Evolutionary conservation across 1,139 yeast genomes (phyloP), one percentile per base, ranked within the genome.

Genomic region (Hansenula lynferdii): DNA sequence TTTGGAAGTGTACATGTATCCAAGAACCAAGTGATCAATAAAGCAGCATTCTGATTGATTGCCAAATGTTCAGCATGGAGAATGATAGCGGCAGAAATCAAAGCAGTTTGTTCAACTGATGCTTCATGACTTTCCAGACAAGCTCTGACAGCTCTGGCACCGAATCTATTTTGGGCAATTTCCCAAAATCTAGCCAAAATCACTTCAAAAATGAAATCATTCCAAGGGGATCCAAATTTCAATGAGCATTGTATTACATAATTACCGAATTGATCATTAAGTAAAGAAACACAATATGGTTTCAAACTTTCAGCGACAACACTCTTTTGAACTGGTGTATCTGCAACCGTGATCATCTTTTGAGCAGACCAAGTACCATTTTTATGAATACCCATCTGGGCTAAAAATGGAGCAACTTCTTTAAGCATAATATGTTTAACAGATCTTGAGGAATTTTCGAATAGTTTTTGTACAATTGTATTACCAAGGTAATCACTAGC

Each of bases 291-390:
- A 31, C 95, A 77, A 57, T 84, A 89, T 4, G 96, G 95, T 47
- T 79, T 77, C 44, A 92, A 72, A 27, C 90, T 77, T 14, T 75
- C 70, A 8, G 82, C 81, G 39, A 92, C 85, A 39, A 81, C 59
- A 51, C 70, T 65, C 61, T 77, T 81, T 59, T 90, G 96, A 45
- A 87, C 79, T 27, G 75, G 75, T 1, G 82, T 68, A 36, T 69
- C 67, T 8, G 85, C 81, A 42, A 85, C 81, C 48, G 81, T 85
- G 52, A 94, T 89, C 58, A 92, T 83, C 61, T 92, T 94, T 61
- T 94, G 98, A 23, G 96, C 95, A 3, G 97, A 97, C 98, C 98
- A 92, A 5, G 99, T 92, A 45, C 99, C 99, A 60, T 94, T 92
- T 57, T 92, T 92, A 65, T 92, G 99, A 41, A 87, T 83, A 53